A percentile compares a stretch with the other conserved stretches of the same genome.
phyloP scores from a whole-genome alignment of 371 early-diverging fungal species.

The Saksenaea oblongispora region DNA sequence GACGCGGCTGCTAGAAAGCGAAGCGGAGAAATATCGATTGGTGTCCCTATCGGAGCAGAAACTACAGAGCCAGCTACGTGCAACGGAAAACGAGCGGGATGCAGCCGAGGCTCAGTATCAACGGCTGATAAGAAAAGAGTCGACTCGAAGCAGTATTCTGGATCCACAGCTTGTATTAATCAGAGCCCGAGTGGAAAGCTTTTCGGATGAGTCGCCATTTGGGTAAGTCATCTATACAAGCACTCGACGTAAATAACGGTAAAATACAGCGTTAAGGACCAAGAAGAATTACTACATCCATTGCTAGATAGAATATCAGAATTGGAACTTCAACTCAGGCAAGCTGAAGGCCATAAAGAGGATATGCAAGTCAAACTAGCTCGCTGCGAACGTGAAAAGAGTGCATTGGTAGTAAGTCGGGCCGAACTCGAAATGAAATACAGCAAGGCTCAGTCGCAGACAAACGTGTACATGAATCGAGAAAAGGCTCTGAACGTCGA shows the following conservation, averaged over 20 bases:
- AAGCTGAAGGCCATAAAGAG: not conserved
- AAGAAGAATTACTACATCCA: not conserved
- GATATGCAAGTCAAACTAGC: not conserved
- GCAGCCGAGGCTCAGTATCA: slow-evolving; percentile 19
- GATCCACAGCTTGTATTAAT: not conserved
- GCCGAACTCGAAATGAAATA: slow-evolving; percentile 32
- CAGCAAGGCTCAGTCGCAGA: slow-evolving; percentile 28
- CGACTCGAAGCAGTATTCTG: not conserved
- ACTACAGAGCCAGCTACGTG: slow-evolving; percentile 29
- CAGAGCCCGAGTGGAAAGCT: not conserved
- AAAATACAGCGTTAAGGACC: not conserved
- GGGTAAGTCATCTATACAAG: not conserved
- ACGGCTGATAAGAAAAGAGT: not conserved
- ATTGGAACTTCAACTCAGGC: not conserved
- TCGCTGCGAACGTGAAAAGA: not conserved
- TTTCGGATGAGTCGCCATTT: not conserved
- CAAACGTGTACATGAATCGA: slow-evolving; percentile 13
- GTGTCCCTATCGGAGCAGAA: slow-evolving; percentile 28
- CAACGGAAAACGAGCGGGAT: slow-evolving; percentile 24
- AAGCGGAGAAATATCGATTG: slow-evolving; percentile 22
- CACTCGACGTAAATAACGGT: not conserved
- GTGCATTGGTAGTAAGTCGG: slow-evolving; percentile 15
- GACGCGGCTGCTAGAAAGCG: slow-evolving; percentile 12
- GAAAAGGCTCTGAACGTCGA: slow-evolving; percentile 24
- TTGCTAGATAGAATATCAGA: not conserved